A percentile compares a stretch with the other conserved stretches of the same genome.
Evolutionary conservation across 2,329 filamentous ascomycete species (phyloP).

Genomic region (Tympanopsis confertula): DNA sequence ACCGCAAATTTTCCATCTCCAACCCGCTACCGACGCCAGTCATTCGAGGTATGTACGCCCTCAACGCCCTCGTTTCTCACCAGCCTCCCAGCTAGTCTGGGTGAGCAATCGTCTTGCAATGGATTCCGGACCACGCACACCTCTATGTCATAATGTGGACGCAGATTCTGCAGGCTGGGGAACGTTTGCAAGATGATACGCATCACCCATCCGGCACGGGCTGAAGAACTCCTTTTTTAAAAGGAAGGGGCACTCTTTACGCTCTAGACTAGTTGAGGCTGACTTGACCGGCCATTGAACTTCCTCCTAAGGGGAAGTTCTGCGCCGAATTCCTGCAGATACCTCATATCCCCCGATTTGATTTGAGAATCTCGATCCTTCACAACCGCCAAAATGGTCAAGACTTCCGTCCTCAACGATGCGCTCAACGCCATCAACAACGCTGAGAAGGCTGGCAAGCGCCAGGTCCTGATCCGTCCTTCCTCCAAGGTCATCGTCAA

Average conservation of each 20-base stretch:
- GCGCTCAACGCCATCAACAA: slow-evolving; percentile 99
- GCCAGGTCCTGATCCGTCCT: slow-evolving; percentile 95
- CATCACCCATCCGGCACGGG: not conserved
- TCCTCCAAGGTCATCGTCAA: slow-evolving; percentile 99
- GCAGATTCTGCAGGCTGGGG: not conserved
- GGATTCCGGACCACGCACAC: not conserved
- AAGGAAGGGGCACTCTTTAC: slow-evolving; percentile 1
- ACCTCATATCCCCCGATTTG: slow-evolving; percentile 49
- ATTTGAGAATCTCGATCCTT: slow-evolving; percentile 67
- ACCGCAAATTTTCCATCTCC: too few relatives aligned
- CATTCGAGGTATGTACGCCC: not conserved
- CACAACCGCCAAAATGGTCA: slow-evolving; percentile 81
- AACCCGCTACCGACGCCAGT: too few relatives aligned
- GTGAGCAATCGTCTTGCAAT: not conserved
- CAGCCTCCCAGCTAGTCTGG: slow-evolving; percentile 1
- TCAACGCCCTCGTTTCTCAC: not conserved
- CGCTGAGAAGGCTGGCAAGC: slow-evolving; percentile 99
- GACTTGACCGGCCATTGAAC: not conserved
- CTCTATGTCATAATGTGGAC: not conserved
- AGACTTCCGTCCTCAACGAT: slow-evolving; percentile 99
- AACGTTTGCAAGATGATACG: slow-evolving; percentile 1
- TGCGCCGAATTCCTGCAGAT: slow-evolving; percentile 40
- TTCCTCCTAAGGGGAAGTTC: not conserved
- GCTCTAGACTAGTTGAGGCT: slow-evolving; percentile 1
- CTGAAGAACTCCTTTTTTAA: not conserved